phyloP scores from a whole-genome alignment of 1,284 basidiomycete genomes.

The Ustilago xerochloae region DNA sequence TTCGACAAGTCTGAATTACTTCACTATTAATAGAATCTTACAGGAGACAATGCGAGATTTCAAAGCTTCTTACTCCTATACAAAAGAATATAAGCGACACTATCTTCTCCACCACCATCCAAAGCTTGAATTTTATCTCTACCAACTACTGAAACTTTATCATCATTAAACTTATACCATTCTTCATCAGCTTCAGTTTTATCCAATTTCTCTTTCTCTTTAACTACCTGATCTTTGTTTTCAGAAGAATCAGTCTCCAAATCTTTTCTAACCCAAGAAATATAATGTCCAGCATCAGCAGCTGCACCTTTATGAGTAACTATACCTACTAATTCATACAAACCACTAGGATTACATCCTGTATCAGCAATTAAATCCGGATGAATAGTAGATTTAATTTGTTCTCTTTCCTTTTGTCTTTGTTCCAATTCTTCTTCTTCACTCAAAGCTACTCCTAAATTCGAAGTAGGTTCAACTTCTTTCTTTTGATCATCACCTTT shows the following conservation, averaged over 20 bases:
- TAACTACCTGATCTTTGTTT: not conserved
- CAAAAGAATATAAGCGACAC: conserved; percentile 64
- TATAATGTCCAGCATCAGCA: conserved; percentile 93
- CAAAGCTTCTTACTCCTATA: conserved; percentile 54
- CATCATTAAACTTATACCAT: conserved; percentile 68
- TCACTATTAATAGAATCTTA: no score
- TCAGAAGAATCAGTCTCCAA: conserved; percentile 32
- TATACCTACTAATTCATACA: conserved; percentile 90
- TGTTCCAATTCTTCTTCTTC: conserved; percentile 76
- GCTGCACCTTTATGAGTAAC: conserved; percentile 96
- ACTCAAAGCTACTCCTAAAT: conserved; percentile 69
- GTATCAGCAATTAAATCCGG: conserved; percentile 76
- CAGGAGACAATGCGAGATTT: not conserved
- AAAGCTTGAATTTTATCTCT: conserved; percentile 62
- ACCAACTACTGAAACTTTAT: conserved; percentile 57
- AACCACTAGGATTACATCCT: conserved; percentile 78
- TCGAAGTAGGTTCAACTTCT: not conserved
- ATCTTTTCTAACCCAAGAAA: conserved; percentile 77
- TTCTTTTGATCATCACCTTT: not conserved
- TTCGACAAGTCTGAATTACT: no score
- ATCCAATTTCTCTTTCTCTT: conserved; percentile 17
- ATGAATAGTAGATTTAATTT: conserved; percentile 72
- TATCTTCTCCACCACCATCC: conserved; percentile 66
- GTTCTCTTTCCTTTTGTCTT: conserved; percentile 49
- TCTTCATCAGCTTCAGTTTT: conserved; percentile 50